These are phyloP conservation scores for Amylostereum areolatum DNA, from an alignment of 1,284 basidiomycete species.

Conservation along the genomic window DNA sequence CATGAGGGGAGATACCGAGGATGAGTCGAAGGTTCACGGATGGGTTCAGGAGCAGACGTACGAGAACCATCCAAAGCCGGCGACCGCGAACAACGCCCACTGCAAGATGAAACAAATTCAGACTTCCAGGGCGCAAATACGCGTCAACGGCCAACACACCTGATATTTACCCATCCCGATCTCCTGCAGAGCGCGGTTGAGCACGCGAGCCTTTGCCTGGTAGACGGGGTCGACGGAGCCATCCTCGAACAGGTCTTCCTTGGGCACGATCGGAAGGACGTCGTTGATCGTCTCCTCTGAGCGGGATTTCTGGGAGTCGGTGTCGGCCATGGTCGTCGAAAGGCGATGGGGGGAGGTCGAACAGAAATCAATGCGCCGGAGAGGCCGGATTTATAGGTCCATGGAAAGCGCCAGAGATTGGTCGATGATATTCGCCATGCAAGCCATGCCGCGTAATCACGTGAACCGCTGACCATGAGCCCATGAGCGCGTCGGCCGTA, in stretches of 20 bases:
- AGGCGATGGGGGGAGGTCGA: too few relatives aligned
- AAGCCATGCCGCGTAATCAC: too few relatives aligned
- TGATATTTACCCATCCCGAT: constrained; percentile 69
- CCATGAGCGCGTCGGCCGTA: too few relatives aligned
- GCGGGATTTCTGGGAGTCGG: background rate
- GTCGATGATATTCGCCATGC: too few relatives aligned
- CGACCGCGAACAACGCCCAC: constrained; percentile 54
- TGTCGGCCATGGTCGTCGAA: background rate
- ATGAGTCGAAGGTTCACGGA: constrained; percentile 1
- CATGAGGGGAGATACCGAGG: background rate
- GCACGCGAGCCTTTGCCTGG: constrained; percentile 46
- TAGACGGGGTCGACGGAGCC: constrained; percentile 50
- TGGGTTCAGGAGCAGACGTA: constrained; percentile 25
- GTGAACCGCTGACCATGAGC: too few relatives aligned
- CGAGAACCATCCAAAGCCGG: constrained; percentile 71
- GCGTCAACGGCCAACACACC: constrained; percentile 27
- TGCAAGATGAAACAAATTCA: constrained; percentile 13
- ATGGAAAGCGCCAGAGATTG: too few relatives aligned
- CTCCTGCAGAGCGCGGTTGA: constrained; percentile 54
- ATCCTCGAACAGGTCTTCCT: constrained; percentile 32
- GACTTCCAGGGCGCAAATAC: background rate
- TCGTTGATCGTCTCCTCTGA: background rate
- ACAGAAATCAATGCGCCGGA: too few relatives aligned
- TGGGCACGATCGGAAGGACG: background rate
- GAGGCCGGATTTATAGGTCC: too few relatives aligned